phyloP scores from a whole-genome alignment of 2,329 filamentous ascomycete genomes.

The Penicillium freii region DNA sequence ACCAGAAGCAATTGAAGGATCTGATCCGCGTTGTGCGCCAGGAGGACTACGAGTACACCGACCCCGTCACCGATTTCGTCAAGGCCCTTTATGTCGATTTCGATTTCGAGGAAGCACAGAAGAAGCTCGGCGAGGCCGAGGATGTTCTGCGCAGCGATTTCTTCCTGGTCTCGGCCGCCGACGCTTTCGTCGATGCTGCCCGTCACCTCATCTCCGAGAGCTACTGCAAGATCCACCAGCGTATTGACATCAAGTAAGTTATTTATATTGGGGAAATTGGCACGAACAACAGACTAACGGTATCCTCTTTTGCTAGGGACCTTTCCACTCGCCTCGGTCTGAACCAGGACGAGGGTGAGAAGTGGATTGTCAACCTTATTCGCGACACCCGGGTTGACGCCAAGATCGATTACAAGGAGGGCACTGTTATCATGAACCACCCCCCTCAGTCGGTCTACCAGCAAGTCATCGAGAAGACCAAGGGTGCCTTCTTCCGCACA shows the following conservation, averaged over 20 bases:
- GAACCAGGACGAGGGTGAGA: slow-evolving; percentile 93
- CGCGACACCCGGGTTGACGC: slow-evolving; percentile 95
- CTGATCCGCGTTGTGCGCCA: slow-evolving; percentile 92
- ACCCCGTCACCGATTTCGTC: slow-evolving; percentile 94
- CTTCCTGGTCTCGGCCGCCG: slow-evolving; percentile 82
- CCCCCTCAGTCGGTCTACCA: slow-evolving; percentile 98
- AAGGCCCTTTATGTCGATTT: slow-evolving; percentile 95
- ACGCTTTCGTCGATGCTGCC: slow-evolving; percentile 89
- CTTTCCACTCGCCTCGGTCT: slow-evolving; percentile 88
- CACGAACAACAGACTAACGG: neutral
- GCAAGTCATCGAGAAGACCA: slow-evolving; percentile 98
- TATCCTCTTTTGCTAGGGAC: slow-evolving; percentile 55
- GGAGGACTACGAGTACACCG: slow-evolving; percentile 95
- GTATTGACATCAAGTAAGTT: slow-evolving; percentile 86
- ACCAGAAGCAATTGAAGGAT: slow-evolving; percentile 99
- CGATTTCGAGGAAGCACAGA: slow-evolving; percentile 94
- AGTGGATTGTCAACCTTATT: slow-evolving; percentile 99
- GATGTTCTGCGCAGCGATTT: slow-evolving; percentile 91
- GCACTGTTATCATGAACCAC: slow-evolving; percentile 99
- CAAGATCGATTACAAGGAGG: slow-evolving; percentile 99
- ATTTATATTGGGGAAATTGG: slow-evolving; percentile 1
- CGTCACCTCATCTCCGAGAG: slow-evolving; percentile 96
- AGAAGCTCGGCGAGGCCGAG: slow-evolving; percentile 81
- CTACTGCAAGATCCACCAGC: slow-evolving; percentile 99
- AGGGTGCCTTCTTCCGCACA: slow-evolving; percentile 97